Percentiles rank a stretch among this genome's conserved stretches.
These are phyloP conservation scores for Yarrowia sp. DNA, from an alignment of 805 yeast species.

Conservation along the genomic window DNA sequence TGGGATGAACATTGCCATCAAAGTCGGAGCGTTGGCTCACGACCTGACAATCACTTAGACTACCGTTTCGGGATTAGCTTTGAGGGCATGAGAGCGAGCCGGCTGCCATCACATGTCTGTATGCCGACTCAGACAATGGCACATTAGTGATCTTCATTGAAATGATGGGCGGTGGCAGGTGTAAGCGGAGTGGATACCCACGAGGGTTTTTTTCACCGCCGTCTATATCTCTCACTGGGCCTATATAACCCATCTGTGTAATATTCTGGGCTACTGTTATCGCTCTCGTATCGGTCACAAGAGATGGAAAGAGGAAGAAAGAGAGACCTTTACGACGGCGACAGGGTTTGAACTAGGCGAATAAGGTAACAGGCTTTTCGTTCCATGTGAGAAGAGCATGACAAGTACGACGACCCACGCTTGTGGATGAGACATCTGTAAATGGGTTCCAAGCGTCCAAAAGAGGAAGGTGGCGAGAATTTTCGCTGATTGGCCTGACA, in stretches of 20 bases:
- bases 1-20: constrained; percentile 5
- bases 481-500: not conserved
- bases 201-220: not conserved
- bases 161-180: constrained; percentile 2
- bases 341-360: not conserved
- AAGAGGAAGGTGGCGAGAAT: constrained; percentile 25
- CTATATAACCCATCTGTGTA: too few relatives aligned
- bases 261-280: not conserved
- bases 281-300: not conserved
- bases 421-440: constrained; percentile 13
- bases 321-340: not conserved
- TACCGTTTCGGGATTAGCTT: constrained; percentile 12
- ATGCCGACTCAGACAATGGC: constrained; percentile 1
- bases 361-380: not conserved
- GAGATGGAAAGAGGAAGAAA: not conserved
- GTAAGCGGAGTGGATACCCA: not conserved
- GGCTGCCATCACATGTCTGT: constrained; percentile 32
- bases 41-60: constrained; percentile 11
- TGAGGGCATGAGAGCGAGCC: not conserved
- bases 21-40: not conserved
- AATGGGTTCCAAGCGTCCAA: constrained; percentile 14
- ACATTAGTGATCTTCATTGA: not conserved
- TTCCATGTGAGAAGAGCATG: constrained; percentile 28
- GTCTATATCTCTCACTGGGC: not conserved
- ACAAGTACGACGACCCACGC: constrained; percentile 3